Evolutionary conservation across 164 flowering plant genomes (phyloP), one percentile per base, ranked within the genome.

Genomic region (Piper longum): DNA sequence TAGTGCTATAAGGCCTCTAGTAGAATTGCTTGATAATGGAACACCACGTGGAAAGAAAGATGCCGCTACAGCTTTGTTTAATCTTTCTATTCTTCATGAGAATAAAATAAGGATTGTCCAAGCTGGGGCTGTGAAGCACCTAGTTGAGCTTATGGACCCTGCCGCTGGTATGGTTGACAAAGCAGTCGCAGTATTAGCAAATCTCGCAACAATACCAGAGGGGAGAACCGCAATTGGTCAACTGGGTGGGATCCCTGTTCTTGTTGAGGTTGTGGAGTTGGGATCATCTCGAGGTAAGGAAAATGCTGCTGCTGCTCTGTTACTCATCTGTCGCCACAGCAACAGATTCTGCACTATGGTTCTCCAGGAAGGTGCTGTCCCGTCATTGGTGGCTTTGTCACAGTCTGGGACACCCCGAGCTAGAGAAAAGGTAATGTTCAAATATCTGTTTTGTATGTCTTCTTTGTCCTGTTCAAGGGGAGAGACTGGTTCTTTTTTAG

Each of bases 121-220:
- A 26, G 36, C 36, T 26, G 36, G 36, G 36, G 36, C 36, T 26
- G 36, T 26, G 36, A 26, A 26, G 36, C 36, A 26, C 36, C 36
- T 26, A 26, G 36, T 26, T 26, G 36, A 26, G 36, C 36, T 26
- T 26, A 26, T 26, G 36, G 36, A 26, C 36, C 36, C 36, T 26
- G 36, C 36, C 36, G 36, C 36, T 26, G 36, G 36, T 26, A 85
- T 93, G 96, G 97, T 86, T 64, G 98, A 93, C 71, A 93, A 91
- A 72, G 97, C 97, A 7, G 96, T 90, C 45, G 97, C 96, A 64
- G 98, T 93, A 57, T 72, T 93, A 78, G 85, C 98, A n/a, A 93
- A 93, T 75, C 91, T 93, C 54, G 82, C 98, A 7, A 87, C 96
- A 3, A 82, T 88, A 64, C 89, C 72, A 0, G 98, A 93, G 69